Percentiles rank a stretch among this genome's conserved stretches.
These are phyloP conservation scores for Amylostereum areolatum DNA, from an alignment of 1,284 basidiomycete genomes.

Conservation along the genomic window DNA sequence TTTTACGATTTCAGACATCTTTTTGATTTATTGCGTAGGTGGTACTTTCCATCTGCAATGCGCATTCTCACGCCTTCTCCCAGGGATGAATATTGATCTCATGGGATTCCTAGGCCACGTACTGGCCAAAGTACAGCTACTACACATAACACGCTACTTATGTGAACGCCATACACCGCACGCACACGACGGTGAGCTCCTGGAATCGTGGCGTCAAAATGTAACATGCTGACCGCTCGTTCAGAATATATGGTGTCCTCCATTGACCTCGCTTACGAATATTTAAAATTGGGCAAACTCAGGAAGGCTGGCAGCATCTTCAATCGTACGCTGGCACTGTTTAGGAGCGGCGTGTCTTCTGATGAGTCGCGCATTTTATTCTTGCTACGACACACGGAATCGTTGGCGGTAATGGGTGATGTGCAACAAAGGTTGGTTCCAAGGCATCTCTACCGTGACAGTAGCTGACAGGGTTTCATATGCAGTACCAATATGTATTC, in stretches of 20 bases:
- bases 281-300: constrained; percentile 69
- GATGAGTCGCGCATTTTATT: constrained; percentile 50
- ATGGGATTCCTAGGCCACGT: constrained; percentile 57
- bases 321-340: constrained; percentile 41
- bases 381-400: constrained; percentile 61
- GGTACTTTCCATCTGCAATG: too few relatives aligned
- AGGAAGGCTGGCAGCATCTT: constrained; percentile 64
- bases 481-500: constrained; percentile 50
- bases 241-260: constrained; percentile 64
- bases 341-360: constrained; percentile 36
- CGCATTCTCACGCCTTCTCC: background rate
- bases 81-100: constrained; percentile 60
- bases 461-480: too few relatives aligned
- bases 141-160: constrained; percentile 21
- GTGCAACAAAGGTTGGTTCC: constrained; percentile 51
- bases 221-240: background rate
- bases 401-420: constrained; percentile 58
- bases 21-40: constrained; percentile 42
- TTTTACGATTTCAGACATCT: constrained; percentile 49
- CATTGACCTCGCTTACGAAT: constrained; percentile 70
- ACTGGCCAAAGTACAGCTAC: constrained; percentile 36
- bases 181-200: constrained; percentile 46
- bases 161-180: constrained; percentile 18
- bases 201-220: background rate
- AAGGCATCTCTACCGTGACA: too few relatives aligned